These are phyloP conservation scores for Komagataella pseudopastoris DNA, from an alignment of 805 yeast genomes.

Conservation along the genomic window DNA sequence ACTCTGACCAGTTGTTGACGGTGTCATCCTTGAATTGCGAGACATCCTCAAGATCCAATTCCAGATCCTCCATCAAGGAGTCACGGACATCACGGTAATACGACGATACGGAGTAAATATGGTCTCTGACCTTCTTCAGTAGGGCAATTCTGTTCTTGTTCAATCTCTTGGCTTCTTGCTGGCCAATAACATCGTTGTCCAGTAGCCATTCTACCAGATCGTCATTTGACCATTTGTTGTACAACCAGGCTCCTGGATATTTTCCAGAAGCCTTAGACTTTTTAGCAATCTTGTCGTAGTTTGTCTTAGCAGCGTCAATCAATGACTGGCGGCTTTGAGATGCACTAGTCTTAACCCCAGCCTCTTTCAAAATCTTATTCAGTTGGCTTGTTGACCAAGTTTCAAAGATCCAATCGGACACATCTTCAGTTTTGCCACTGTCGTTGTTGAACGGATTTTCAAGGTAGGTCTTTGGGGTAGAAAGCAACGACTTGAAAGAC, in stretches of 20 bases:
- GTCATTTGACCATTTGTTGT: conserved; percentile 36
- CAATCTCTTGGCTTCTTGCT: conserved; percentile 13
- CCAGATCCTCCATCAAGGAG: conserved; percentile 25
- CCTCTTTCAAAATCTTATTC: conserved; percentile 16
- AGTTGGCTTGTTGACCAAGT: conserved; percentile 27
- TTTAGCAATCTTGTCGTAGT: conserved; percentile 25
- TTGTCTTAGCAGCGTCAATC: conserved; percentile 23
- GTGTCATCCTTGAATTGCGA: conserved; percentile 27
- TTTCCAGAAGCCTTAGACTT: conserved; percentile 23
- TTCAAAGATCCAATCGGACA: conserved; percentile 32
- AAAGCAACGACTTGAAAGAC: neutral
- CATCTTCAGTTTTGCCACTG: neutral
- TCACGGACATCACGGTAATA: conserved; percentile 17
- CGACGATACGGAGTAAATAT: conserved; percentile 28
- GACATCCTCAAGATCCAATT: conserved; percentile 23
- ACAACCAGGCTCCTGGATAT: conserved; percentile 39
- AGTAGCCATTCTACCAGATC: conserved; percentile 36
- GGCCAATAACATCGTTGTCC: conserved; percentile 21
- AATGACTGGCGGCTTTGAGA: conserved; percentile 24
- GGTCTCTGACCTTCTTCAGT: conserved; percentile 27
- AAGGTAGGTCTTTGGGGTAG: neutral
- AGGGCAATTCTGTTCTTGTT: conserved; percentile 29
- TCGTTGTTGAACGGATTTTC: neutral
- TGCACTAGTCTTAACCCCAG: conserved; percentile 16
- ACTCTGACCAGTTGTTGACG: conserved; percentile 37